Conservation (phyloP, 495 filamentous ascomycete species). For the Xylaria flabelliformis region DNA sequence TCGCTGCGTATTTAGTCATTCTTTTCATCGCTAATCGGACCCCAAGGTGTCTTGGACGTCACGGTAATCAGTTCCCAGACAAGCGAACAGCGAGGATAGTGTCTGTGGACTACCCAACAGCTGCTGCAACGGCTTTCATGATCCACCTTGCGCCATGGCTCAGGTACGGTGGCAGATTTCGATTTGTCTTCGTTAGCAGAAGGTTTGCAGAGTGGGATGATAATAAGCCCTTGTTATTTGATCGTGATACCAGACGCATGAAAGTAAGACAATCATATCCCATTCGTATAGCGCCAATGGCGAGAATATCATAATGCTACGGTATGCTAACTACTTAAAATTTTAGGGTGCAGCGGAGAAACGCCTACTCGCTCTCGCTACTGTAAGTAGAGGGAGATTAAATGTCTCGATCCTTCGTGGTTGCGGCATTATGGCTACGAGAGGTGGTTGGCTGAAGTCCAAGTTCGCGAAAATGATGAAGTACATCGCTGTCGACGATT, state of each 20-base stretch:
- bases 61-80: constrained; percentile 39
- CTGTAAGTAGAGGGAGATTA: constrained; percentile 38
- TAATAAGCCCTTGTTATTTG: constrained; percentile 50
- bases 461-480: constrained; percentile 33
- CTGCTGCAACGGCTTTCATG: constrained; percentile 50
- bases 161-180: constrained; percentile 47
- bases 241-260: constrained; percentile 50
- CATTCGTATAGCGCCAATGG: neutral
- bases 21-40: constrained; percentile 2
- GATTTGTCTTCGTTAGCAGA: constrained; percentile 61
- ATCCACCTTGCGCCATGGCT: constrained; percentile 31
- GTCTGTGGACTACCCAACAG: constrained; percentile 52
- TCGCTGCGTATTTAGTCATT: neutral
- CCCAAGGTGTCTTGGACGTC: constrained; percentile 43
- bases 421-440: constrained; percentile 43
- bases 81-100: constrained; percentile 42
- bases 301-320: neutral
- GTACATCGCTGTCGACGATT: constrained; percentile 43
- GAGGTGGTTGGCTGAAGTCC: constrained; percentile 40
- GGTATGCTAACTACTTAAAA: constrained; percentile 16
- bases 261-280: constrained; percentile 42
- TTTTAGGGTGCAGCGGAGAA: constrained; percentile 52
- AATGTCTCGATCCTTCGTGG: constrained; percentile 42
- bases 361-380: constrained; percentile 43
- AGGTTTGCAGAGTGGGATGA: constrained; percentile 54